Evolutionary conservation across 2,329 filamentous ascomycete genomes (phyloP), one percentile per base, ranked within the genome.

Genomic region (Cordyceps cateniannulata): DNA sequence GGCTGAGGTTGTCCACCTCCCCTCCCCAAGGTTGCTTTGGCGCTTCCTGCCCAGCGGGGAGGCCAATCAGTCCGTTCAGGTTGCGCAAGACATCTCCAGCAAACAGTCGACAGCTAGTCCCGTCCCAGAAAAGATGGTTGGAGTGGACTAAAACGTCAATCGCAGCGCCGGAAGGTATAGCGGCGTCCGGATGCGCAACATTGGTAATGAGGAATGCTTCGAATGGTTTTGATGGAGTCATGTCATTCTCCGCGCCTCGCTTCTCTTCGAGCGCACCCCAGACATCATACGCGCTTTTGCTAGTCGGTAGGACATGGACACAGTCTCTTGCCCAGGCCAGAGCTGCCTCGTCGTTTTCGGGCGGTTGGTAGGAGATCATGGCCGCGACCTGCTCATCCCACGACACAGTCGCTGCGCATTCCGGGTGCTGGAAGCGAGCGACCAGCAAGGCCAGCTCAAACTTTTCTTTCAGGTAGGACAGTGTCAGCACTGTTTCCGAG

Each of bases 301-400:
- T 1, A 1, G 47, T 50, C 3, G 27, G 8, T 27, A 3, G 47
- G 25, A 50, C 25, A 32, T 50, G 47, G 25, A 50, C 8, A 8
- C 47, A 50, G 14, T 20, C 8, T 9, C 27, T 49, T 10, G 47
- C 47, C 47, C 47, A 50, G 16, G 47, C 47, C 7, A 50, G 47
- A 29, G 47, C 47, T 9, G 18, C 47, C 7, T 9, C 18, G 8
- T 50, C 25, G 18, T 32, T 32, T 32, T 50, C 25, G 10, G 47
- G 47, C 25, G 47, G 3, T n/a, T 29, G 25, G 3, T 50, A 50
- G 0, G 47, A 50, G n/a, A 50, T 50, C 5, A 50, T 50, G 47
- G 47, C 16, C 7, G 47, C 8, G 16, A 50, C 47, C 45, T 61
- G 51, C 10, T 61, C 59, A 38, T 57, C 59, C 59, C 52, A 61